These are phyloP conservation scores for Purpureocillium takamizusanense DNA, from an alignment of 2,329 filamentous ascomycete genomes.

Conservation along the genomic window DNA sequence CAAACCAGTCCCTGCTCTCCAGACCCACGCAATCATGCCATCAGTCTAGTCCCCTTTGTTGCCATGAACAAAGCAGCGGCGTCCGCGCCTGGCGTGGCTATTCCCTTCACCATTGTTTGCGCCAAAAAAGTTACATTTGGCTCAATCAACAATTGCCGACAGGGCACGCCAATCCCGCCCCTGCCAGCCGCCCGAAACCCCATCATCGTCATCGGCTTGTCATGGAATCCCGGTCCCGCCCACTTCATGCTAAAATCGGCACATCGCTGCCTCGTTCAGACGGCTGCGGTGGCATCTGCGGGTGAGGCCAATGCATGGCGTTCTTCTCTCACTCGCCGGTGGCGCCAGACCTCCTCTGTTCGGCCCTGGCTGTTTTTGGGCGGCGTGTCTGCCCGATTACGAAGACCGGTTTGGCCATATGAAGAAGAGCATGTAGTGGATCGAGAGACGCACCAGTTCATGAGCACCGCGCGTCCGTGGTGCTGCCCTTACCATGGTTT, in stretches of 20 bases:
- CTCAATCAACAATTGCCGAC: not conserved
- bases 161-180: not conserved
- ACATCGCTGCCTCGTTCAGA: not conserved
- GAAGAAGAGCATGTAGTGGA: no score
- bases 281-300: not conserved
- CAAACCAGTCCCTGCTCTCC: no score
- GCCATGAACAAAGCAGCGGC: not conserved
- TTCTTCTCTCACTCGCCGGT: no score
- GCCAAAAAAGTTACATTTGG: constrained; percentile 1
- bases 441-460: no score
- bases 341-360: no score
- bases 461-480: no score
- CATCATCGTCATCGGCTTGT: constrained; percentile 1
- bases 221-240: not conserved
- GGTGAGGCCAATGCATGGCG: no score
- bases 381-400: not conserved
- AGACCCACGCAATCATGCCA: no score
- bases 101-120: not conserved
- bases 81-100: no score
- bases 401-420: not conserved
- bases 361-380: no score
- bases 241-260: not conserved
- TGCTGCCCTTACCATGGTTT: no score
- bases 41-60: not conserved
- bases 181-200: not conserved